Percentiles rank a stretch among this genome's conserved stretches.
Evolutionary conservation across 495 filamentous ascomycete species (phyloP).

Genomic region (Lophiostoma macrostomum): DNA sequence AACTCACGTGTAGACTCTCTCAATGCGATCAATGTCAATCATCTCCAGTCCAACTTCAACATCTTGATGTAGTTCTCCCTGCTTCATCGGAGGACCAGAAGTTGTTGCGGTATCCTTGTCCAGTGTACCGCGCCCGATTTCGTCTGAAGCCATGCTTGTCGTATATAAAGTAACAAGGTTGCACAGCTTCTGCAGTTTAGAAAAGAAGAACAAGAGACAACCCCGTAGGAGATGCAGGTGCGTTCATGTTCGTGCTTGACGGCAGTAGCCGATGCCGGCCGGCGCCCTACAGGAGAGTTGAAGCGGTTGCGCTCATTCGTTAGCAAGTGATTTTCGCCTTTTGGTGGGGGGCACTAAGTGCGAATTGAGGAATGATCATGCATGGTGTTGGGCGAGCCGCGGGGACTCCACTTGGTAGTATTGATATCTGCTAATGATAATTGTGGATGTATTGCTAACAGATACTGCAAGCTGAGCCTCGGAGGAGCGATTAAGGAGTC

Average conservation of each 20-base stretch:
- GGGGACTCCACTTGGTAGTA: not conserved
- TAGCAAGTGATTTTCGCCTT: conserved; percentile 1
- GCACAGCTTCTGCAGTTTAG: too few relatives aligned
- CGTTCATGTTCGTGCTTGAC: not conserved
- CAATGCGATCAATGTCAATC: conserved; percentile 55
- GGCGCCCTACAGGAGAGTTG: not conserved
- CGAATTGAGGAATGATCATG: conserved; percentile 1
- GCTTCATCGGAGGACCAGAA: not conserved
- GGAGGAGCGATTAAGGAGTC: too few relatives aligned
- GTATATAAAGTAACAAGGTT: too few relatives aligned
- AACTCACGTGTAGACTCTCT: conserved; percentile 60
- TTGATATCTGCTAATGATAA: too few relatives aligned
- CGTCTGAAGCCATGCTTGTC: conserved; percentile 2
- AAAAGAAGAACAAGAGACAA: conserved; percentile 5
- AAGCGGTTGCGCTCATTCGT: conserved; percentile 13
- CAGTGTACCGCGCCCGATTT: not conserved
- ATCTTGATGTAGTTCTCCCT: conserved; percentile 35
- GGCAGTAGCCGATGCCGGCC: conserved; percentile 26
- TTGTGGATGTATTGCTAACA: not conserved
- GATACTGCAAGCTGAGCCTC: not conserved
- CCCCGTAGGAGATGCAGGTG: not conserved
- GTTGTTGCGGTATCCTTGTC: conserved; percentile 9
- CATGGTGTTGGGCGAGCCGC: not conserved
- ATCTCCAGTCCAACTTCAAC: conserved; percentile 43
- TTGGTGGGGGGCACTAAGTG: conserved; percentile 19